Conservation (phyloP, 2,329 filamentous ascomycete genomes). For the Aspergillus candidus region DNA sequence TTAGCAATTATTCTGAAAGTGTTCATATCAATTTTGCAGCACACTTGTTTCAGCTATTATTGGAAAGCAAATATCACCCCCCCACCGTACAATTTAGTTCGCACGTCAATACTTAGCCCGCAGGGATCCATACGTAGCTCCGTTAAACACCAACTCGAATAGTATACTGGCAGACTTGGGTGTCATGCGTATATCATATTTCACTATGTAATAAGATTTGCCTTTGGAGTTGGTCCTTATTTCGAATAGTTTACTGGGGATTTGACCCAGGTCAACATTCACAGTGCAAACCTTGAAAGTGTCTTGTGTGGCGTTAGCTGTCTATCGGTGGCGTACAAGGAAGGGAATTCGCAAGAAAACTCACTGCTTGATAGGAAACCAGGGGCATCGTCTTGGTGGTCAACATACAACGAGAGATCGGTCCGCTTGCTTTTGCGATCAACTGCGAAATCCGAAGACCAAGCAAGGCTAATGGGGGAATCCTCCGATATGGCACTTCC, state of each 20-base stretch:
- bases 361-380: not conserved
- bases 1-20: too few species aligned
- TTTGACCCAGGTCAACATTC: conserved; percentile 9
- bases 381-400: not conserved
- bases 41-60: too few species aligned
- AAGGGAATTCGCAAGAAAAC: not conserved
- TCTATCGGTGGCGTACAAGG: not conserved
- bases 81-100: too few species aligned
- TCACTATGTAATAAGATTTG: conserved; percentile 5
- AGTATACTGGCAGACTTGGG: conserved; percentile 15
- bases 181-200: conserved; percentile 9
- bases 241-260: conserved; percentile 14
- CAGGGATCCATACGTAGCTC: conserved; percentile 15
- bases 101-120: conserved; percentile 10
- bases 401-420: not conserved
- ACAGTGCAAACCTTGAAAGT: conserved; percentile 11
- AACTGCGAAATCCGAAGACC: fast-evolving
- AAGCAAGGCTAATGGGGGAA: conserved; percentile 4
- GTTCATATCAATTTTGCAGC: too few species aligned
- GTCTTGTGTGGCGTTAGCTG: not conserved
- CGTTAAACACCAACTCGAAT: conserved; percentile 20
- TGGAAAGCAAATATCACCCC: too few species aligned
- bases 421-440: not conserved
- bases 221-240: conserved; percentile 10
- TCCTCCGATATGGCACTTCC: conserved; percentile 7